Evolutionary conservation across 1,284 basidiomycete genomes (phyloP).

Genomic region (Trametes hirsuta): DNA sequence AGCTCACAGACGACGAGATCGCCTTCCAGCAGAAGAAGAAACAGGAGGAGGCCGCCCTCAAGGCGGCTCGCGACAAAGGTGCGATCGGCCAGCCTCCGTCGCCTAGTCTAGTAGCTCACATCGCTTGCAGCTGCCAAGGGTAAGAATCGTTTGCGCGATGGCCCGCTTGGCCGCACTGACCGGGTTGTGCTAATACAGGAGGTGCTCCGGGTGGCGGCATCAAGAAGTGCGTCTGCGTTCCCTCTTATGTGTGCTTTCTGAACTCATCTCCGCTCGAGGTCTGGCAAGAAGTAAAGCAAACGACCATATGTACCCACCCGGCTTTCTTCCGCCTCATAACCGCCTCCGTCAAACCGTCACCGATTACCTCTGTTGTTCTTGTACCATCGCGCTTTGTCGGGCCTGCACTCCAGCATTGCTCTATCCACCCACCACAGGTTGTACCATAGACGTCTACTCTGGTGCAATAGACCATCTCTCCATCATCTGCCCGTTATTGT

Average conservation of each 20-base stretch:
- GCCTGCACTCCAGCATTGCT: neutral
- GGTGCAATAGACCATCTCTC: conserved; percentile 5
- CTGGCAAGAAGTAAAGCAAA: conserved; percentile 32
- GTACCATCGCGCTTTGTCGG: neutral
- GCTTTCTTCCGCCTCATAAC: neutral
- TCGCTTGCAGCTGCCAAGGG: conserved; percentile 59
- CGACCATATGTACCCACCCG: neutral
- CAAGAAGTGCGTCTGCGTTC: conserved; percentile 68
- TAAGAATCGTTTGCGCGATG: conserved; percentile 36
- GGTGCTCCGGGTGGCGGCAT: conserved; percentile 75
- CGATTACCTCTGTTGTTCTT: neutral
- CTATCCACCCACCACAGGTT: neutral
- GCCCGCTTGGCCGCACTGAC: neutral
- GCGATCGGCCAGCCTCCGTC: conserved; percentile 14
- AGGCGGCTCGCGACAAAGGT: conserved; percentile 73
- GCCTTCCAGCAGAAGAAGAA: conserved; percentile 78
- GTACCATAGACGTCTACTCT: conserved; percentile 9
- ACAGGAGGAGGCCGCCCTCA: conserved; percentile 67
- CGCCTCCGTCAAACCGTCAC: too few relatives aligned
- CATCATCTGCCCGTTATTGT: too few relatives aligned
- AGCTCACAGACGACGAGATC: conserved; percentile 67
- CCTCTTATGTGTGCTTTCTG: neutral
- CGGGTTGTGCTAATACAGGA: conserved; percentile 41
- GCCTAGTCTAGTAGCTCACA: neutral
- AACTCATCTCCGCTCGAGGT: conserved; percentile 39